Evolutionary conservation across 1,284 basidiomycete species (phyloP).

Genomic region (Schizophyllum commune): DNA sequence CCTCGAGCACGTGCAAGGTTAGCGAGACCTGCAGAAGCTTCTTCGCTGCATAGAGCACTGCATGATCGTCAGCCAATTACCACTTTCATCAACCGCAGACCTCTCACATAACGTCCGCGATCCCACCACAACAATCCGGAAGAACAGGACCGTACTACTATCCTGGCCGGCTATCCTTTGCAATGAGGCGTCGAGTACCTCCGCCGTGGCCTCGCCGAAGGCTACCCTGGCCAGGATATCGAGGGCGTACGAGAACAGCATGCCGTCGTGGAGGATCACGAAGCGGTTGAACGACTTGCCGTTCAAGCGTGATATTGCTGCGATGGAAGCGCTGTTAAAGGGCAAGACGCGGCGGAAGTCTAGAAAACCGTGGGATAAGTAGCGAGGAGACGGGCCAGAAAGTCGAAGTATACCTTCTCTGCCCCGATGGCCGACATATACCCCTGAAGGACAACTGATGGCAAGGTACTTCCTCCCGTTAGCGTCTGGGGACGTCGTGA

Average conservation of each 20-base stretch:
- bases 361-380: slow-evolving; percentile 18
- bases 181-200: background rate
- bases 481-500: slow-evolving; percentile 17
- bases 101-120: background rate
- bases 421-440: slow-evolving; percentile 53
- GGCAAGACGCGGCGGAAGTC: slow-evolving; percentile 51
- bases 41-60: slow-evolving; percentile 66
- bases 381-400: no score
- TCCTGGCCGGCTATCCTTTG: background rate
- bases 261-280: slow-evolving; percentile 51
- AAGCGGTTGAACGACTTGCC: slow-evolving; percentile 51
- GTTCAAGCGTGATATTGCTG: slow-evolving; percentile 38
- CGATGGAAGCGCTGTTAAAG: slow-evolving; percentile 41
- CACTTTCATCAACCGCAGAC: background rate
- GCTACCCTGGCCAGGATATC: slow-evolving; percentile 22
- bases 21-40: slow-evolving; percentile 45
- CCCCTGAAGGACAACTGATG: slow-evolving; percentile 53
- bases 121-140: background rate
- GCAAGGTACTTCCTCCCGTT: slow-evolving; percentile 48
- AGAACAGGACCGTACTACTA: background rate
- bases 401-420: slow-evolving; percentile 37
- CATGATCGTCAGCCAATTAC: background rate
- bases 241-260: slow-evolving; percentile 59
- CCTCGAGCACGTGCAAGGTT: slow-evolving; percentile 37
- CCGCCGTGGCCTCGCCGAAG: background rate